These are phyloP conservation scores for Garcia nutans DNA, from an alignment of 345 rosid species.

Conservation along the genomic window DNA sequence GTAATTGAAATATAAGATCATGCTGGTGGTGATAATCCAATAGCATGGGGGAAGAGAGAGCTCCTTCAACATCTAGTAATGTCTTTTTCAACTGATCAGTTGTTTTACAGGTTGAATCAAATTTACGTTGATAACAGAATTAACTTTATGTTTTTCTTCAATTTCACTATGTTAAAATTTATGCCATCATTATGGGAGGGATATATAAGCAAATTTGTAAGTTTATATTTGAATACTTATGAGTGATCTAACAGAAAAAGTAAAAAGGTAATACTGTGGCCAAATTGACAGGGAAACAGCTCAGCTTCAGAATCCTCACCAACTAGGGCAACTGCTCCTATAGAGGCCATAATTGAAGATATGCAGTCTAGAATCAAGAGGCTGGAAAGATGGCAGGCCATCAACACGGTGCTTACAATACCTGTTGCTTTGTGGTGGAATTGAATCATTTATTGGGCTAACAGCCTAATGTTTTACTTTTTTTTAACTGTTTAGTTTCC, in stretches of 20 bases:
- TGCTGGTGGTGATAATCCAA: not conserved
- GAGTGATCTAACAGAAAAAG: not conserved
- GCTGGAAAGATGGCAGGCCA: conserved; percentile 90
- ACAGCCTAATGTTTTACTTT: no score
- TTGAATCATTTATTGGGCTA: no score
- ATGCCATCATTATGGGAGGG: not conserved
- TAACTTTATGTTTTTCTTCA: no score
- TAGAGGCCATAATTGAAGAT: conserved; percentile 79
- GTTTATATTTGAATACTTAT: not conserved
- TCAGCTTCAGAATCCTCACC: conserved; percentile 79
- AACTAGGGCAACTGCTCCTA: conserved; percentile 60
- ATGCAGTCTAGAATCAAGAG: conserved; percentile 84
- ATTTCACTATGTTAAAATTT: not conserved
- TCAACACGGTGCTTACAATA: conserved; percentile 63
- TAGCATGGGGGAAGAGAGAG: not conserved
- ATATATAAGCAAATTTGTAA: not conserved
- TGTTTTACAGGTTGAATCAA: no score
- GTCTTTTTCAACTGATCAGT: not conserved
- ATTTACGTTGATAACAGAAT: no score
- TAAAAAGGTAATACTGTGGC: conserved; percentile 2
- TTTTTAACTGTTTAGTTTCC: no score
- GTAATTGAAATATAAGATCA: no score
- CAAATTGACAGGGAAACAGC: conserved; percentile 54
- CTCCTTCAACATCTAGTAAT: not conserved
- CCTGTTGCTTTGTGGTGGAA: not conserved